These are phyloP conservation scores for Leccinum glutinopallens DNA, from an alignment of 1,284 basidiomycete genomes.

Conservation along the genomic window DNA sequence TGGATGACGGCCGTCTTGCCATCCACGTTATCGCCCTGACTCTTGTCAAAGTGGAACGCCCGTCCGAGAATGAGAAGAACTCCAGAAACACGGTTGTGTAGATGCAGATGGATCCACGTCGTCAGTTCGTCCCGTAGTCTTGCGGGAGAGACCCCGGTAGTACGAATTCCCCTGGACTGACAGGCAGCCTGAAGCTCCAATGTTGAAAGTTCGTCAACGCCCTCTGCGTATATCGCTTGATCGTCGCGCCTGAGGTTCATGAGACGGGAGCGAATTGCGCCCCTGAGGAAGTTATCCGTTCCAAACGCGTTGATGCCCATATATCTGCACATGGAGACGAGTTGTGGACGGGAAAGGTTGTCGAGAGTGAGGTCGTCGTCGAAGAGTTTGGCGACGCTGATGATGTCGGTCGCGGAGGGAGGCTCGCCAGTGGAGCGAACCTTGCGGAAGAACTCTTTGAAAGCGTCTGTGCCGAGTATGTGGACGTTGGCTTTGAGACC, in stretches of 20 bases:
- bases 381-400: slow-evolving; percentile 83
- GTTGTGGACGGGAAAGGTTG: slow-evolving; percentile 95
- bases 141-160: slow-evolving; percentile 81
- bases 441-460: slow-evolving; percentile 99
- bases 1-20: slow-evolving; percentile 76
- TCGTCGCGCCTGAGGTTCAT: slow-evolving; percentile 90
- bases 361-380: slow-evolving; percentile 98
- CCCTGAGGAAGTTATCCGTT: slow-evolving; percentile 97
- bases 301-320: slow-evolving; percentile 99
- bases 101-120: slow-evolving; percentile 93
- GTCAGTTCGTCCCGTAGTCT: slow-evolving; percentile 86
- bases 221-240: slow-evolving; percentile 88
- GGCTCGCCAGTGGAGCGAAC: slow-evolving; percentile 95
- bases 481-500: slow-evolving; percentile 90
- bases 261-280: slow-evolving; percentile 87
- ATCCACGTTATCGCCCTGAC: slow-evolving; percentile 71
- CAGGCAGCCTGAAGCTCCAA: slow-evolving; percentile 92
- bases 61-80: slow-evolving; percentile 91
- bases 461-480: slow-evolving; percentile 92
- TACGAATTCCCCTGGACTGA: slow-evolving; percentile 93
- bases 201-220: slow-evolving; percentile 88
- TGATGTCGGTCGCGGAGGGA: slow-evolving; percentile 78
- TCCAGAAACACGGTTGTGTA: slow-evolving; percentile 88
- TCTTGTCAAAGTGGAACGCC: slow-evolving; percentile 92
- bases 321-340: slow-evolving; percentile 96